Percentiles rank a stretch among this genome's conserved stretches.
phyloP scores from a whole-genome alignment of 2,329 filamentous ascomycete species.

The Aureobasidium pullulans region DNA sequence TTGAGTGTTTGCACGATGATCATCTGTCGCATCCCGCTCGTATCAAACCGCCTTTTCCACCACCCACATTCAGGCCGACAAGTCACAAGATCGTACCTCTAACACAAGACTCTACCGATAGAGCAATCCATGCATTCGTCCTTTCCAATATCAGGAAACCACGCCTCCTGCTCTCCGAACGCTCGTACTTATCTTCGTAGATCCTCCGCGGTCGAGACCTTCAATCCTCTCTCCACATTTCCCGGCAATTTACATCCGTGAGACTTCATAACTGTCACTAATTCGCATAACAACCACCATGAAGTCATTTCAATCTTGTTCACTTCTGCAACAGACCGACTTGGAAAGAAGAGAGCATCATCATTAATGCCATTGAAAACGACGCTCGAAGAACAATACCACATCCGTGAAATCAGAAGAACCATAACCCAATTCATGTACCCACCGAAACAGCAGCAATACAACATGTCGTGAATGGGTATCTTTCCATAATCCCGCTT shows the following conservation, averaged over 20 bases:
- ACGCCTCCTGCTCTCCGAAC: not conserved
- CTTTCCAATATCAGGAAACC: not conserved
- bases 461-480: not conserved
- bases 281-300: slow-evolving; percentile 1
- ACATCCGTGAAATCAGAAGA: not conserved
- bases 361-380: not conserved
- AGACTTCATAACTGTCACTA: slow-evolving; percentile 4
- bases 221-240: not conserved
- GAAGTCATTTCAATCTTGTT: not conserved
- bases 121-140: not conserved
- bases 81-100: not conserved
- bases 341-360: not conserved
- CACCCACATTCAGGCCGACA: not conserved
- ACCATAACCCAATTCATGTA: not conserved
- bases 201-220: not conserved
- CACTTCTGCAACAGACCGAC: not conserved
- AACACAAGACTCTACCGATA: not conserved
- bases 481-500: not conserved
- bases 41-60: not conserved
- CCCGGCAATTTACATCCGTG: not conserved
- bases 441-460: not conserved
- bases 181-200: not conserved
- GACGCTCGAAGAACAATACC: not conserved
- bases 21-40: slow-evolving; percentile 2
- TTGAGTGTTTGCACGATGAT: not conserved